Conservation (phyloP, 257 asterid genomes). For the Primulina tabacum region DNA sequence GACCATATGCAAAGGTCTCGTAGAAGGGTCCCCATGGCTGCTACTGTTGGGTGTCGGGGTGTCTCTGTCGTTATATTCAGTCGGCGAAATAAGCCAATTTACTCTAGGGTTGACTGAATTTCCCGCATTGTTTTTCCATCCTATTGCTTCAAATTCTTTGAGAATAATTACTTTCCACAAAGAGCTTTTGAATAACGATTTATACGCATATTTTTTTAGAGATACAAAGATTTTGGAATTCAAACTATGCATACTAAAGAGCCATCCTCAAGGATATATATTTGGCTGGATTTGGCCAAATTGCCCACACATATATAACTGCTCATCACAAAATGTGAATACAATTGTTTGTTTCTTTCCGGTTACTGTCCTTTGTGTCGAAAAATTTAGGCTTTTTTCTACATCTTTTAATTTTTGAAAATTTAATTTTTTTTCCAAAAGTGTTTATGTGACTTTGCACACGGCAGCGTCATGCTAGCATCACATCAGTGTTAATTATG, state of each 20-base stretch:
- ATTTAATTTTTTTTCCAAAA: too few species aligned
- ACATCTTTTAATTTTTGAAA: too few species aligned
- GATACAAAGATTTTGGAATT: not conserved
- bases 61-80: conserved; percentile 13
- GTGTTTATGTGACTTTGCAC: too few species aligned
- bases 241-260: not conserved
- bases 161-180: not conserved
- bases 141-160: not conserved
- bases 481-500: too few species aligned
- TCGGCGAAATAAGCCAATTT: not conserved
- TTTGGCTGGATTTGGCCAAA: too few species aligned
- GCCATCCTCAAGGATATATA: not conserved
- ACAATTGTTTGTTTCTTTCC: too few species aligned
- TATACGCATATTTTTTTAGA: too few species aligned
- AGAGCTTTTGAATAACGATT: not conserved
- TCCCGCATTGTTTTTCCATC: not conserved
- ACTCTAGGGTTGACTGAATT: conserved; percentile 14
- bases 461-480: too few species aligned
- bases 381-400: too few species aligned
- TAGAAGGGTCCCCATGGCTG: conserved; percentile 31
- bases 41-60: conserved; percentile 2
- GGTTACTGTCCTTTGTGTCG: too few species aligned
- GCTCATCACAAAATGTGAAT: too few species aligned
- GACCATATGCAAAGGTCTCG: conserved; percentile 38
- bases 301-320: too few species aligned